Evolutionary conservation across 2,329 filamentous ascomycete species (phyloP).

Genomic region (Trichoderma brevicompactum): DNA sequence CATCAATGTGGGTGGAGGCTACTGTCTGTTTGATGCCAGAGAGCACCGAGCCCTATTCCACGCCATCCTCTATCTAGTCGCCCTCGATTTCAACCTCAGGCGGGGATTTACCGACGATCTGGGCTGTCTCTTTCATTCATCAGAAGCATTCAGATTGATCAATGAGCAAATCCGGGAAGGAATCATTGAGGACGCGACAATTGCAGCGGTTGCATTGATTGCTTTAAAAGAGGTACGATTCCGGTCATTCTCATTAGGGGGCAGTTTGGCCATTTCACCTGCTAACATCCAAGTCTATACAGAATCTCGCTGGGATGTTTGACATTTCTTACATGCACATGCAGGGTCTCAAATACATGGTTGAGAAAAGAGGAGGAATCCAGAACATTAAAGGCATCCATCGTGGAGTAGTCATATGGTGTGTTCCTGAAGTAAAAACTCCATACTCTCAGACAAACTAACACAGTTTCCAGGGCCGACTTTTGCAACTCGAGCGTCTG

Average conservation of each 20-base stretch:
- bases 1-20: slow-evolving; percentile 15
- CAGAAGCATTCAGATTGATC: slow-evolving; percentile 23
- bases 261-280: too few relatives aligned
- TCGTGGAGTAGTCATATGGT: slow-evolving; percentile 15
- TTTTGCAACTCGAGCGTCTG: slow-evolving; percentile 22
- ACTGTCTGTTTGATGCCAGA: slow-evolving; percentile 12
- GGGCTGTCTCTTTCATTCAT: slow-evolving; percentile 18
- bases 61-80: slow-evolving; percentile 17
- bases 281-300: neutral
- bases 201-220: slow-evolving; percentile 15
- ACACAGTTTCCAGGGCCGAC: slow-evolving; percentile 15
- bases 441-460: neutral
- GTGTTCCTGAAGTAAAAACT: neutral
- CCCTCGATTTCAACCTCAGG: slow-evolving; percentile 17
- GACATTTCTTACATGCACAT: slow-evolving; percentile 22
- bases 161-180: slow-evolving; percentile 3
- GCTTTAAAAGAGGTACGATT: slow-evolving; percentile 5
- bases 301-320: slow-evolving; percentile 23
- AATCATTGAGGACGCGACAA: slow-evolving; percentile 9
- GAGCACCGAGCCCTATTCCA: slow-evolving; percentile 15
- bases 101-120: neutral
- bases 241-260: neutral
- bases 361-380: slow-evolving; percentile 12
- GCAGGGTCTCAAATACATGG: slow-evolving; percentile 16
- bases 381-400: slow-evolving; percentile 5